Evolutionary conservation across 257 asterid genomes (phyloP).

Genomic region (Ocimum tenuiflorum): DNA sequence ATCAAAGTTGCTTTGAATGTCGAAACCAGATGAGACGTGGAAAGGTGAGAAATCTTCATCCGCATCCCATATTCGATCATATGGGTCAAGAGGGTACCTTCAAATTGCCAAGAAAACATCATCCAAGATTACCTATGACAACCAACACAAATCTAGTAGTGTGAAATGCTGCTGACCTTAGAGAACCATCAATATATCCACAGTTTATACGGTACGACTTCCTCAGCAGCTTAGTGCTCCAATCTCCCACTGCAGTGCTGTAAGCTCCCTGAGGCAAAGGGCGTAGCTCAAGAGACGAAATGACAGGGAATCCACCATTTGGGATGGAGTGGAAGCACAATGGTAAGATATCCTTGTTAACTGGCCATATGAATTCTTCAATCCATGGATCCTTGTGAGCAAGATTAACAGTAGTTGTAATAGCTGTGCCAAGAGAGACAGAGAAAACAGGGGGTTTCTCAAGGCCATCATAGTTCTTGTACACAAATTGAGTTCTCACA

Average conservation of each 20-base stretch:
- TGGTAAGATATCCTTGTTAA: slow-evolving; percentile 42
- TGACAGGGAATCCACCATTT: slow-evolving; percentile 67
- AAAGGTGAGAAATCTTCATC: slow-evolving; percentile 78
- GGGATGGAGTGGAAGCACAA: slow-evolving; percentile 64
- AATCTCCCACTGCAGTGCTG: slow-evolving; percentile 35
- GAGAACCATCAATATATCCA: slow-evolving; percentile 67
- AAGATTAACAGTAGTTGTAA: slow-evolving; percentile 61
- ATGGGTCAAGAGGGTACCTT: slow-evolving; percentile 87
- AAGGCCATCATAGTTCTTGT: slow-evolving; percentile 84
- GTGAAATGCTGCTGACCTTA: slow-evolving; percentile 34
- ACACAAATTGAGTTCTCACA: slow-evolving; percentile 59
- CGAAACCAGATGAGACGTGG: slow-evolving; percentile 74
- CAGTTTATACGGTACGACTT: slow-evolving; percentile 68
- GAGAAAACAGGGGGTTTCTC: slow-evolving; percentile 68
- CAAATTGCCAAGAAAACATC: background rate
- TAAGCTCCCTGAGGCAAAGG: slow-evolving; percentile 76
- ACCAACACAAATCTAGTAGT: background rate
- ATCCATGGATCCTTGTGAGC: slow-evolving; percentile 64
- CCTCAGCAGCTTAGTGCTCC: slow-evolving; percentile 41
- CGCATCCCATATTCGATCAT: slow-evolving; percentile 86
- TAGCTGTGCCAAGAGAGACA: slow-evolving; percentile 76
- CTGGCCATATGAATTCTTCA: slow-evolving; percentile 68
- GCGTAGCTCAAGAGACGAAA: slow-evolving; percentile 72
- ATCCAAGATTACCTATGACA: background rate
- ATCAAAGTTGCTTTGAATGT: slow-evolving; percentile 46